These are phyloP conservation scores for Termitomyces sp. DNA, from an alignment of 768 basidiomycete species.

Conservation along the genomic window DNA sequence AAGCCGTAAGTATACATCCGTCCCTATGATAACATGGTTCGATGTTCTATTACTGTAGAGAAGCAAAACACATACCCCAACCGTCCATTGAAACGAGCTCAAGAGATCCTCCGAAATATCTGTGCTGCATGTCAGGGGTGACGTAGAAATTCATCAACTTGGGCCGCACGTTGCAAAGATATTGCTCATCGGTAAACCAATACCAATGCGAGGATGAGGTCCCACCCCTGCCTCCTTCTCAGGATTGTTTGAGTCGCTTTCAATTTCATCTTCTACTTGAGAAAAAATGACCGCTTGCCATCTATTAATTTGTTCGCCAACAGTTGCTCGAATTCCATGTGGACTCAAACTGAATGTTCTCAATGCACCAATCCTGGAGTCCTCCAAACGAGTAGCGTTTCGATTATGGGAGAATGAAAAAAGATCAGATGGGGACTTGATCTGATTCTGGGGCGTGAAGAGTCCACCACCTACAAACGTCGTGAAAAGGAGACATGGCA, in stretches of 20 bases:
- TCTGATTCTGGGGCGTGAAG: conserved; percentile 34
- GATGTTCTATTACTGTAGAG: neutral
- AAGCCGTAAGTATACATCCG: conserved; percentile 75
- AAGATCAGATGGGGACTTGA: conserved; percentile 66
- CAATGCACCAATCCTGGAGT: conserved; percentile 61
- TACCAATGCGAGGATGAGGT: conserved; percentile 64
- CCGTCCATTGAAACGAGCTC: conserved; percentile 78
- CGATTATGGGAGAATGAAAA: conserved; percentile 88
- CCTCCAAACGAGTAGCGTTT: conserved; percentile 64
- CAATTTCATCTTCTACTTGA: conserved; percentile 15
- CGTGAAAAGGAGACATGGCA: conserved; percentile 4
- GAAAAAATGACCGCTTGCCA: conserved; percentile 29
- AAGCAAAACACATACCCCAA: conserved; percentile 52
- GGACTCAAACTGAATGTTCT: conserved; percentile 55
- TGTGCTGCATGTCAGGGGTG: conserved; percentile 19
- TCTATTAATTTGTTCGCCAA: conserved; percentile 67
- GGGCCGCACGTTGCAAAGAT: conserved; percentile 69
- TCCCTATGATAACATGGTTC: conserved; percentile 40
- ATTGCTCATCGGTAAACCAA: conserved; percentile 86
- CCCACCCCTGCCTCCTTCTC: conserved; percentile 41
- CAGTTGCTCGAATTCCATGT: conserved; percentile 67
- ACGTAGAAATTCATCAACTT: neutral
- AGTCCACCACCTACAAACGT: conserved; percentile 63
- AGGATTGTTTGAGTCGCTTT: conserved; percentile 24
- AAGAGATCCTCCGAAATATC: conserved; percentile 80